phyloP scores from a whole-genome alignment of 768 basidiomycete species.

The Mycena venus region DNA sequence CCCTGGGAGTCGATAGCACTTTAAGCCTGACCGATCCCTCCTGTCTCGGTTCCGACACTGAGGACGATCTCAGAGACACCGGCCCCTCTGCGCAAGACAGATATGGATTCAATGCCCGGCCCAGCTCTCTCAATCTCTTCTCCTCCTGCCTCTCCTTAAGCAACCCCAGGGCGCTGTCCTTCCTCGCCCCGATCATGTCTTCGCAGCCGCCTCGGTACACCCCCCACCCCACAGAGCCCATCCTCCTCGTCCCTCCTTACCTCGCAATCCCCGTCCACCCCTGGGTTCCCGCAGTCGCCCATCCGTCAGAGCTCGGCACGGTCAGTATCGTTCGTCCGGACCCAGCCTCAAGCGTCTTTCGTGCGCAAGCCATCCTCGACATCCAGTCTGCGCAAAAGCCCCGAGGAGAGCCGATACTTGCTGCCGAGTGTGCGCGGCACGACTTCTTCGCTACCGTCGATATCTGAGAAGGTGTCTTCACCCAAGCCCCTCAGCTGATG shows the following conservation, averaged over 20 bases:
- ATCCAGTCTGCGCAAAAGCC: background rate
- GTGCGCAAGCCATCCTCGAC: background rate
- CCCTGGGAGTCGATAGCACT: too few relatives aligned
- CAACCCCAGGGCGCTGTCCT: background rate
- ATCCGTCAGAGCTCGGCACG: background rate
- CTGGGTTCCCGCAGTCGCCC: background rate
- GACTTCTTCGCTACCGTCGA: constrained; percentile 7
- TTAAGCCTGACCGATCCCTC: too few relatives aligned
- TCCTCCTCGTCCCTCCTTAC: background rate
- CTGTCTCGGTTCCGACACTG: too few relatives aligned
- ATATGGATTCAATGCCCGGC: too few relatives aligned
- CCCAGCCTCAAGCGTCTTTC: constrained; percentile 7
- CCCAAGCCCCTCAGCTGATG: background rate
- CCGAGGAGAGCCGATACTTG: constrained; percentile 18
- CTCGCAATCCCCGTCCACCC: background rate
- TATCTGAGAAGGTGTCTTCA: constrained; percentile 26
- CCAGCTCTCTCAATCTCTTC: background rate
- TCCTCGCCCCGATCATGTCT: background rate
- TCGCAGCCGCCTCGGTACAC: background rate
- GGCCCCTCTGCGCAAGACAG: too few relatives aligned
- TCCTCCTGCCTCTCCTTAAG: too few relatives aligned
- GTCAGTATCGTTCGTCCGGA: background rate
- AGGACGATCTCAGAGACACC: too few relatives aligned
- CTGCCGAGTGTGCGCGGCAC: background rate
- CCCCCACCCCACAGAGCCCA: background rate